Conservation (phyloP, 805 yeast genomes). For the Tetrapisispora namnaoensis region DNA sequence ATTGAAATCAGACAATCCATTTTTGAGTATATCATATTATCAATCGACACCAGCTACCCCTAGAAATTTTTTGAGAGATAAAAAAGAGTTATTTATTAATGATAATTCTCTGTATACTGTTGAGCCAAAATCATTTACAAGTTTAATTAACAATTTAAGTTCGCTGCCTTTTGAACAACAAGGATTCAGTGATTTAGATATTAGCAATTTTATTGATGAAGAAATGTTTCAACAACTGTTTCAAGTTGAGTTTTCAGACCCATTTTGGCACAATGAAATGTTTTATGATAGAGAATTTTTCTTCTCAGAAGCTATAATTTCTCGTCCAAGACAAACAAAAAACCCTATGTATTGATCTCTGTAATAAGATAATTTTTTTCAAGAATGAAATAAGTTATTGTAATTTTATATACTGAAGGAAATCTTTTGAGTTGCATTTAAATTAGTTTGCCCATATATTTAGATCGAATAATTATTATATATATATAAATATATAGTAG, state of each 20-base stretch:
- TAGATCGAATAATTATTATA: background rate
- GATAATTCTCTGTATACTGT: constrained; percentile 4
- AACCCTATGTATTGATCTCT: background rate
- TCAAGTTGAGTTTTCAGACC: constrained; percentile 3
- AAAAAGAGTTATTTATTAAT: background rate
- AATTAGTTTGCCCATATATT: background rate
- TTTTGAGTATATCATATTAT: background rate
- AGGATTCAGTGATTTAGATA: background rate
- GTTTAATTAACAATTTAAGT: background rate
- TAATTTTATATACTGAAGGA: background rate
- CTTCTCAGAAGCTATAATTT: constrained; percentile 5
- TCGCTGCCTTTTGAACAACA: background rate
- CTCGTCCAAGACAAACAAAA: background rate
- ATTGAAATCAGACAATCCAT: constrained; percentile 5
- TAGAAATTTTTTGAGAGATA: background rate
- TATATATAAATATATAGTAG: background rate
- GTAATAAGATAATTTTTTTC: background rate
- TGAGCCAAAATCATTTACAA: background rate
- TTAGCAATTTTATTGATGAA: background rate
- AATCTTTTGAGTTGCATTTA: background rate
- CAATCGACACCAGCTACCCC: constrained; percentile 1
- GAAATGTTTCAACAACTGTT: constrained; percentile 1
- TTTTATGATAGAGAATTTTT: constrained; percentile 10
- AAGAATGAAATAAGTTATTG: background rate
- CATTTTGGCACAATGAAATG: constrained; percentile 5